Conservation (phyloP, 306 rosid species). For the Alnus glutinosa region DNA sequence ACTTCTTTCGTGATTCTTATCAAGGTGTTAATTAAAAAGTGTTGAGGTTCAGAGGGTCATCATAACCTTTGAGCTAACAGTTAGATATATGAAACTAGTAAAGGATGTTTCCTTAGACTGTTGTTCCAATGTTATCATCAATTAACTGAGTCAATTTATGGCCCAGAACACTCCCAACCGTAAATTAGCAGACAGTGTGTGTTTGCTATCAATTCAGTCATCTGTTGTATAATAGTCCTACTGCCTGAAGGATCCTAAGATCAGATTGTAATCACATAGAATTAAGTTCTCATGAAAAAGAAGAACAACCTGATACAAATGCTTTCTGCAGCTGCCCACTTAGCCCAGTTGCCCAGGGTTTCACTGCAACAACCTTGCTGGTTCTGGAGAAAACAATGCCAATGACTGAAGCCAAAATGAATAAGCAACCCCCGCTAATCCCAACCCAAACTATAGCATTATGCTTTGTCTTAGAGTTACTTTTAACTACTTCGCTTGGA, state of each 20-base stretch:
- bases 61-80: not conserved
- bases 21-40: not conserved
- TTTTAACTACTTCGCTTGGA: constrained; percentile 31
- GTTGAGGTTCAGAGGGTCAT: not conserved
- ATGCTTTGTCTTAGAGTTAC: constrained; percentile 34
- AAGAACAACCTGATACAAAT: constrained; percentile 69
- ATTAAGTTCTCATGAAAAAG: not conserved
- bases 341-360: constrained; percentile 94
- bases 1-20: not conserved
- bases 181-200: not conserved
- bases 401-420: constrained; percentile 44
- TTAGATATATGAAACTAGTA: not conserved
- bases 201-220: not conserved
- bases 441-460: constrained; percentile 46
- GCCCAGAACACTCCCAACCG: no score
- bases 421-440: constrained; percentile 49
- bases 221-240: not conserved
- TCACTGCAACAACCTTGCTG: constrained; percentile 70
- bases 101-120: not conserved
- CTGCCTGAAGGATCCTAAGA: not conserved
- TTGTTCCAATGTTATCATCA: not conserved
- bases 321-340: constrained; percentile 98
- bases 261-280: not conserved
- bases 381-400: constrained; percentile 48
- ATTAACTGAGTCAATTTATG: not conserved